A percentile compares a stretch with the other conserved stretches of the same genome.
phyloP scores from a whole-genome alignment of 441 rosid genomes.

The Gossypium schwendimanii region DNA sequence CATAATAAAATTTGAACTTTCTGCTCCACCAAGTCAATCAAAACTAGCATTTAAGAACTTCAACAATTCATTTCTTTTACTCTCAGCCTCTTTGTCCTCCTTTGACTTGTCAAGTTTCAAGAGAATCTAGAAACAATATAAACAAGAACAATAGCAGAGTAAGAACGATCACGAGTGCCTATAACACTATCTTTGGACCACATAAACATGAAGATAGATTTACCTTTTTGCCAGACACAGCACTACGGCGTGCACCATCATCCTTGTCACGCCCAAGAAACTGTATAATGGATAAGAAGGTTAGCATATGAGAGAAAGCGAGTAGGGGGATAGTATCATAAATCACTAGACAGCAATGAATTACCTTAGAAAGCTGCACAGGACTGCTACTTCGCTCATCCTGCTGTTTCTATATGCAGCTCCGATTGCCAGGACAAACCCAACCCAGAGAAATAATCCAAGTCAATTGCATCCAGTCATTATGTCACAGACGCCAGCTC shows the following conservation, averaged over 20 bases:
- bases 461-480: conserved; percentile 49
- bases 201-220: conserved; percentile 4
- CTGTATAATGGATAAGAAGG: conserved; percentile 25
- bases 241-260: conserved; percentile 79
- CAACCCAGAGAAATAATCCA: conserved; percentile 45
- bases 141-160: neutral
- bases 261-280: conserved; percentile 69
- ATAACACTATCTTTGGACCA: neutral
- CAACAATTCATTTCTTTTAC: conserved; percentile 75
- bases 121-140: conserved; percentile 46
- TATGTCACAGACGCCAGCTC: conserved; percentile 93
- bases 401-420: conserved; percentile 65
- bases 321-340: neutral
- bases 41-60: conserved; percentile 93
- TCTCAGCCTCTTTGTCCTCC: conserved; percentile 90
- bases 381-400: conserved; percentile 70
- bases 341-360: conserved; percentile 7
- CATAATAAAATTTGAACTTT: neutral
- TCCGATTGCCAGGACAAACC: conserved; percentile 71
- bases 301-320: neutral
- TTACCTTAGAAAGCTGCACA: conserved; percentile 92
- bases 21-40: conserved; percentile 40
- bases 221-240: conserved; percentile 93
- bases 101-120: conserved; percentile 87
- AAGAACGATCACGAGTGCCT: neutral